These are phyloP conservation scores for Blakeslea trispora DNA, from an alignment of 371 early-diverging fungal species.

Conservation along the genomic window DNA sequence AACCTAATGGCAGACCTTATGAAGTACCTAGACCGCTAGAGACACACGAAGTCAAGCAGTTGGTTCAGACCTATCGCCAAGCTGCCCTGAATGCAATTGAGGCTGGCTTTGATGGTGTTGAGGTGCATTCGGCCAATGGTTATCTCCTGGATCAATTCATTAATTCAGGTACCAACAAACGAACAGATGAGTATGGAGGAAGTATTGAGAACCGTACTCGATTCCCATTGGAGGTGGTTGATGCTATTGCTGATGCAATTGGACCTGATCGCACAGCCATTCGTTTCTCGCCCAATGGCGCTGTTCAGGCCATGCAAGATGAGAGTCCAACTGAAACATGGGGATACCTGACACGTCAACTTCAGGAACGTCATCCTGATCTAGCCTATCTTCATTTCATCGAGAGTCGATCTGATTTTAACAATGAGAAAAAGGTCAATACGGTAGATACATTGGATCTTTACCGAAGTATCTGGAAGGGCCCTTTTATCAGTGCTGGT, in stretches of 20 bases:
- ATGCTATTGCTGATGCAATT: conserved; percentile 44
- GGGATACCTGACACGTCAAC: conserved; percentile 18
- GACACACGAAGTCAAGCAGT: conserved; percentile 58
- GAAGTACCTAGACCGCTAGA: conserved; percentile 49
- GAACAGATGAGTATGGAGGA: conserved; percentile 63
- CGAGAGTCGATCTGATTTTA: conserved; percentile 25
- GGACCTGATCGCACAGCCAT: conserved; percentile 26
- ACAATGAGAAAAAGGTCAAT: not conserved
- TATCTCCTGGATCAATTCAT: conserved; percentile 65
- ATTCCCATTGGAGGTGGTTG: conserved; percentile 59
- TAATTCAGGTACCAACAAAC: conserved; percentile 55
- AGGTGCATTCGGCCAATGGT: conserved; percentile 71
- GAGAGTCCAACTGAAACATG: conserved; percentile 30
- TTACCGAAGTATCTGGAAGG: conserved; percentile 31
- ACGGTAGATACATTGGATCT: conserved; percentile 18
- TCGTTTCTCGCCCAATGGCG: conserved; percentile 19
- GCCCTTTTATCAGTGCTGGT: conserved; percentile 28
- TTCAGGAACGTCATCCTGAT: conserved; percentile 19
- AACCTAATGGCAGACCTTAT: not conserved
- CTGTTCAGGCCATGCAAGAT: conserved; percentile 29
- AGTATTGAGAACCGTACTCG: conserved; percentile 72
- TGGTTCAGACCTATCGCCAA: conserved; percentile 58
- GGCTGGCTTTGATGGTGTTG: conserved; percentile 67
- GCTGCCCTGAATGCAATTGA: conserved; percentile 44
- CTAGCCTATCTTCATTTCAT: conserved; percentile 38